Conservation (phyloP, 768 basidiomycete species). For the Hydnomerulius pinastri region DNA sequence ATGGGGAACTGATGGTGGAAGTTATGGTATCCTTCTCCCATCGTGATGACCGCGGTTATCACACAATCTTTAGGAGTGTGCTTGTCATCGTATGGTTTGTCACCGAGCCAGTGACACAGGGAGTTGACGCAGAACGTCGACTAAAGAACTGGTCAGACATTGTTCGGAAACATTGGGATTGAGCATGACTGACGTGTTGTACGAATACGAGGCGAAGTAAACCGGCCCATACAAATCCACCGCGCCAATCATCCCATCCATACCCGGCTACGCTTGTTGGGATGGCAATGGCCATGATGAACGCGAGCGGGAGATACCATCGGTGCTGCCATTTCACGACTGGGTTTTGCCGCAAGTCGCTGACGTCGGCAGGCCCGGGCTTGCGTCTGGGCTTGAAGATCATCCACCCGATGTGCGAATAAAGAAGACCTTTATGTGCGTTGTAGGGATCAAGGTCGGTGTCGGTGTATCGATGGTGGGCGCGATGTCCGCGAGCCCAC, state of each 20-base stretch:
- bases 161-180: background rate
- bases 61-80: constrained; percentile 88
- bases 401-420: constrained; percentile 90
- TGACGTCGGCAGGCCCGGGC: constrained; percentile 84
- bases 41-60: constrained; percentile 84
- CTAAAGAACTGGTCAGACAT: constrained; percentile 34
- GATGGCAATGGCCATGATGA: constrained; percentile 65
- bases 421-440: constrained; percentile 81
- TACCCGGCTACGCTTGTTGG: constrained; percentile 49
- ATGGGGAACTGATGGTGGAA: constrained; percentile 95
- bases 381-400: constrained; percentile 81
- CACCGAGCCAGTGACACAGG: constrained; percentile 91
- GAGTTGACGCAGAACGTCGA: constrained; percentile 96
- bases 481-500: constrained; percentile 95
- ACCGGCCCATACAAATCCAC: constrained; percentile 35
- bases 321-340: constrained; percentile 85
- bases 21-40: constrained; percentile 96
- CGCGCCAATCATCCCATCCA: constrained; percentile 28
- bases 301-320: constrained; percentile 66
- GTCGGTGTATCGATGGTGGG: constrained; percentile 93
- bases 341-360: constrained; percentile 73
- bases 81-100: constrained; percentile 88
- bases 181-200: constrained; percentile 63
- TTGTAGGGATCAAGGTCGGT: constrained; percentile 94
- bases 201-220: constrained; percentile 67